Evolutionary conservation across 2,329 filamentous ascomycete genomes (phyloP), one percentile per base, ranked within the genome.

Genomic region (Beauveria asiatica): DNA sequence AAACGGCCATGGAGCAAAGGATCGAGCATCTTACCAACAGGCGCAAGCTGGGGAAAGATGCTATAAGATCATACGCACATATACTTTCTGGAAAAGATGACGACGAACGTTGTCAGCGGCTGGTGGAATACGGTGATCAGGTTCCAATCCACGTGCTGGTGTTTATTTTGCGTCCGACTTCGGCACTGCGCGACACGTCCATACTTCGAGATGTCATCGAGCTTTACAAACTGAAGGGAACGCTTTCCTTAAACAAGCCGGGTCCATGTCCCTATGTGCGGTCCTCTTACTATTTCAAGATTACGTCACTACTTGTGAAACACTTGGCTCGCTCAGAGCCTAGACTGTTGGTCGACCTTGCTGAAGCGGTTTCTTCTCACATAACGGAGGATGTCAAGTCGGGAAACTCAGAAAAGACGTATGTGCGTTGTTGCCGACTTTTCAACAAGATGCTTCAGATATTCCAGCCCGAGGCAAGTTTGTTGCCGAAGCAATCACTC

Each of bases 241-340:
- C 39, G 50, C 23, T 27, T 3, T n/a, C 37, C 37, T 1, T 33
- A n/a, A 49, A 49, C 19, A 60, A 39, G 27, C 11, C 21, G 30
- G 42, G 37, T 51, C 61, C 7, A 59, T 49, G 56, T 63, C 48
- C 59, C 53, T 25, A 61, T 49, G 60, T 10, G 60, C 64, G 68
- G 45, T 60, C 64, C 7, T 56, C 64, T 19, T 62, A 66, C 17
- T 66, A 69, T 11, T 68, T 73, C 42, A 60, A 59, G 30, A 57
- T 67, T 19, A 65, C 71, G 62, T 60, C 65, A 16, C 57, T 69
- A 13, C 64, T 74, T 9, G 65, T 66, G 21, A 59, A 64, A 19
- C 72, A 74, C 53, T 71, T 70, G 48, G 64, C 68, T 19, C 67
- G 70, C 9, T 57, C 72, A 39, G 72, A 74, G 57, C 70, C 72